Base-by-base conservation (phyloP, 805 yeast species). In the Metschnikowia noctiluminum region DNA sequence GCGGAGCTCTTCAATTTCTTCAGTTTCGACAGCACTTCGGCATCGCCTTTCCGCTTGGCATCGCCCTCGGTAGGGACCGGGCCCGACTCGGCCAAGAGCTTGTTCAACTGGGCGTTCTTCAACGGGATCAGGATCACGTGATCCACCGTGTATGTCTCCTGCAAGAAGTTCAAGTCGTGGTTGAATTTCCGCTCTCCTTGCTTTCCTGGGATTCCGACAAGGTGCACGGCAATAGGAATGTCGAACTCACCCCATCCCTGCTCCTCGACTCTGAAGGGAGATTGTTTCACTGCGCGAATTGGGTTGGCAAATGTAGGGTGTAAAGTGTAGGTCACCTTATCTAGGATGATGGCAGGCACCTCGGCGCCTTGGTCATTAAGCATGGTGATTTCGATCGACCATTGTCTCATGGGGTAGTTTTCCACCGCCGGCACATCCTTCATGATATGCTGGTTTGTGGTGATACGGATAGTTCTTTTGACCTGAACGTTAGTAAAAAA, bases 241-340 rank as follows among this genome's bases (percentile, higher is more conserved):
- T 91, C 97, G 62, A 92, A 92, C 57, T 92, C 98, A 65, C 98
- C 99, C 98, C 99, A 92, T 44, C 99, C 99, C 71, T 89, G 85
- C 66, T 92, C 99, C 61, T 82, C 87, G 49, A 92, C 85, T 62
- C 71, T 79, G 70, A 91, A 92, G 10, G 99, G 99, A 9, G 87
- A 80, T 61, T 84, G 84, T 62, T 87, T 88, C 63, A 89, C 66
- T 11, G 85, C 76, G 65, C 97, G 80, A 54, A 80, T 84, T 10
- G 98, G 98, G 65, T 90, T 90, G 43, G 81, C 82, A 70, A 92
- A 92, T 9, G 98, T 94, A 43, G 97, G 98, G 72, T 92, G 99
- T 55, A 94, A 78, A 58, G 89, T 85, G 67, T 92, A 92, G 5
- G 96, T 90, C 45, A 90, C 97, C 68, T 87, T 88, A 66, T 94